These are phyloP conservation scores for Corylus heterophylla DNA, from an alignment of 306 rosid species.

Conservation along the genomic window DNA sequence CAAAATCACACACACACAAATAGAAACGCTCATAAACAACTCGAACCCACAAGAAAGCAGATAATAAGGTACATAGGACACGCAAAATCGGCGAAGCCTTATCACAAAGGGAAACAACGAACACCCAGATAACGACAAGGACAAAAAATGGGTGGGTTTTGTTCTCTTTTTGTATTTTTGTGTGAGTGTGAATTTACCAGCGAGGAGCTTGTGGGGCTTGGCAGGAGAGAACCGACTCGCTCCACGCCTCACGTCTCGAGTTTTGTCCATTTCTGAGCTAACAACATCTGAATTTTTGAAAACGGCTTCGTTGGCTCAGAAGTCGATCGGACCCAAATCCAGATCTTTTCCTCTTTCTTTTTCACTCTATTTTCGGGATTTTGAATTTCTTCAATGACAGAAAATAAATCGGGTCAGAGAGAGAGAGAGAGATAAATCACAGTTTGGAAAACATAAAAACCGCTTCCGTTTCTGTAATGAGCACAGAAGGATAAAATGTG, in stretches of 20 bases:
- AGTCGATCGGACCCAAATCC: background rate
- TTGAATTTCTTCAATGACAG: slow-evolving; percentile 24
- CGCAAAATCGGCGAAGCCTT: slow-evolving; percentile 48
- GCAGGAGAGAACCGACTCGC: slow-evolving; percentile 39
- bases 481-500: slow-evolving; percentile 3
- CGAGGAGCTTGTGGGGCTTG: slow-evolving; percentile 36
- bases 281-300: slow-evolving; percentile 20
- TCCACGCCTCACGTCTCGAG: slow-evolving; percentile 59
- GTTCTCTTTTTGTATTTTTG: slow-evolving; percentile 21
- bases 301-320: slow-evolving; percentile 30
- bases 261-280: slow-evolving; percentile 49
- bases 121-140: slow-evolving; percentile 46
- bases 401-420: background rate
- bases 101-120: slow-evolving; percentile 29
- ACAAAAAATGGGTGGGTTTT: slow-evolving; percentile 26
- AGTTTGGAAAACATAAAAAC: background rate
- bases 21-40: background rate
- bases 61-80: slow-evolving; percentile 27
- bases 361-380: slow-evolving; percentile 3
- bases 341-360: slow-evolving; percentile 17
- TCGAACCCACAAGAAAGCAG: slow-evolving; percentile 11
- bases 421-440: background rate
- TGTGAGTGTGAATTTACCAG: slow-evolving; percentile 44
- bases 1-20: slow-evolving; percentile 11
- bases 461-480: background rate